A percentile compares a stretch with the other conserved stretches of the same genome.
phyloP scores from a whole-genome alignment of 2,329 filamentous ascomycete genomes.

The Cercospora berteroae region DNA sequence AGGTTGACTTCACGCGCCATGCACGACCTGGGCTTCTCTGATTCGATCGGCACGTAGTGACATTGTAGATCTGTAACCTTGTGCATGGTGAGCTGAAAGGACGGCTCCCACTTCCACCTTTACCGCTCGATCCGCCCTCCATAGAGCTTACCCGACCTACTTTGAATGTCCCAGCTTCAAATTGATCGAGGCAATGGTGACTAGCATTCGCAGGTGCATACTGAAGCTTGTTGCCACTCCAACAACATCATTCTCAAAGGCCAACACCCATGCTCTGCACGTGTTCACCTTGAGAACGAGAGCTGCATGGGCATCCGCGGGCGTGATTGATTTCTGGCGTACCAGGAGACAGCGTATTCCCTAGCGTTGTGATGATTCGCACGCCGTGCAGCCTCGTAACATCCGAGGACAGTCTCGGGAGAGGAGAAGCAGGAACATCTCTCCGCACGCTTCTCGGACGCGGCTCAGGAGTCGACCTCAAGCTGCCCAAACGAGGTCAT shows the following conservation, averaged over 20 bases:
- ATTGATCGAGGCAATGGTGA: neutral
- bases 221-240: neutral
- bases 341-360: neutral
- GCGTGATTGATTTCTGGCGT: neutral
- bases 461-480: neutral
- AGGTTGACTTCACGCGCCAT: neutral
- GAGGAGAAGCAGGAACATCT: neutral
- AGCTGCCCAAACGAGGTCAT: neutral
- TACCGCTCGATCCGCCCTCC: slow-evolving; percentile 3
- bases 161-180: neutral
- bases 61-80: neutral
- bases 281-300: neutral
- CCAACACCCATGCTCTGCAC: neutral
- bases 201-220: neutral
- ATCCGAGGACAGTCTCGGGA: neutral
- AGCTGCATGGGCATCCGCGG: neutral
- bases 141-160: neutral
- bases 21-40: neutral
- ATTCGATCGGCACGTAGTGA: neutral
- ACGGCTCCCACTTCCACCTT: neutral
- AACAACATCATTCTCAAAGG: neutral
- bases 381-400: neutral
- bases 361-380: neutral
- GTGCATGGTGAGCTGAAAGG: neutral
- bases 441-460: neutral